These are phyloP conservation scores for Hirschioporus abietinus DNA, from an alignment of 768 basidiomycete genomes.

Conservation along the genomic window DNA sequence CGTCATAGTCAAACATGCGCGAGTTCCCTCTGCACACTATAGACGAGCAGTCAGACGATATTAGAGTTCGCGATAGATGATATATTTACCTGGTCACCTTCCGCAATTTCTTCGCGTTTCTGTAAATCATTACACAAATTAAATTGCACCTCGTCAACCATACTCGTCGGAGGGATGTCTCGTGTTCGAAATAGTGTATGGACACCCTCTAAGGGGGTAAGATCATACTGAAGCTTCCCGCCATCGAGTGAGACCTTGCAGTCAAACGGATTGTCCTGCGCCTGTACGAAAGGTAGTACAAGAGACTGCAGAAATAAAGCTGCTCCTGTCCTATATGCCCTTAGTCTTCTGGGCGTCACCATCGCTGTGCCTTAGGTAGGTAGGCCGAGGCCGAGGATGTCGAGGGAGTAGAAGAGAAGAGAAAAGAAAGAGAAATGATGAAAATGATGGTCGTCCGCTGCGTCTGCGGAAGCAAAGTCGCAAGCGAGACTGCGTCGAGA, in stretches of 20 bases:
- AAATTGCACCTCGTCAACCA: constrained; percentile 55
- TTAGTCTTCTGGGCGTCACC: constrained; percentile 9
- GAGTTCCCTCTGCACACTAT: constrained; percentile 65
- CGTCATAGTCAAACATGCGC: constrained; percentile 66
- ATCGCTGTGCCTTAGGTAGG: constrained; percentile 5
- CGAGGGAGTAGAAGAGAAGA: constrained; percentile 1
- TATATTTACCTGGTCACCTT: constrained; percentile 64
- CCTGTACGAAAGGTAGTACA: constrained; percentile 22
- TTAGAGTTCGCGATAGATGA: not conserved
- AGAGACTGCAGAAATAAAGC: constrained; percentile 14
- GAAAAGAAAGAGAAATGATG: constrained; percentile 3
- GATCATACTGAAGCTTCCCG: constrained; percentile 45
- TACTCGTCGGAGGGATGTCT: constrained; percentile 58
- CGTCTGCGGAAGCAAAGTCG: not conserved
- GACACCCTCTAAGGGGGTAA: constrained; percentile 49
- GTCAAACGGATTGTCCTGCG: constrained; percentile 44
- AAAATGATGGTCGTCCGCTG: not conserved
- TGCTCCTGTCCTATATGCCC: not conserved
- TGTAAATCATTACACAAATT: constrained; percentile 62
- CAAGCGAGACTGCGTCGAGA: not conserved
- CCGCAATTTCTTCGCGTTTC: constrained; percentile 36
- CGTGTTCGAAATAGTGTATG: constrained; percentile 46
- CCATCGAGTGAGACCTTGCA: constrained; percentile 42
- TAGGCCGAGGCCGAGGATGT: constrained; percentile 19
- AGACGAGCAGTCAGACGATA: not conserved